These are phyloP conservation scores for Vaccinium darrowii DNA, from an alignment of 148 eudicot genomes.

Conservation along the genomic window DNA sequence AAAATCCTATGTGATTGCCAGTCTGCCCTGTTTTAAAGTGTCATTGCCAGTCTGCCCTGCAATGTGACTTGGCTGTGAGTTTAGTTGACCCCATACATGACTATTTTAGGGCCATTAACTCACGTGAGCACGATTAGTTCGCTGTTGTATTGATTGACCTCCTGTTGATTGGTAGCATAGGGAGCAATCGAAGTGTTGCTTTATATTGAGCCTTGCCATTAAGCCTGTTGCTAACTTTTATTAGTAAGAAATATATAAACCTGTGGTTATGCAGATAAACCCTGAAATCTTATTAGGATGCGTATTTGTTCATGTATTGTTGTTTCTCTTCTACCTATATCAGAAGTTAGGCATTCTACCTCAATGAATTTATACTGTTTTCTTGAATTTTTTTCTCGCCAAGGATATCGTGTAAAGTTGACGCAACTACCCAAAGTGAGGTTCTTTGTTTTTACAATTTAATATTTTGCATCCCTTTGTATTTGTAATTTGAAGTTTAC, in stretches of 20 bases:
- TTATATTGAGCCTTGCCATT: background rate
- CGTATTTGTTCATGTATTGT: background rate
- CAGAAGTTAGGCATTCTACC: background rate
- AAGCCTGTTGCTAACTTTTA: background rate
- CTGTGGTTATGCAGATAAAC: background rate
- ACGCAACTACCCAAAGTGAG: conserved; percentile 53
- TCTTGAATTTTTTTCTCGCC: conserved; percentile 27
- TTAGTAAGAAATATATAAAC: background rate
- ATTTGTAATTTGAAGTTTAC: background rate
- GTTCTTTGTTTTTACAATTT: background rate
- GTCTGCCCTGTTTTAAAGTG: too few species aligned
- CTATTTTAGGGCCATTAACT: too few species aligned
- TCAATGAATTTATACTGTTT: background rate
- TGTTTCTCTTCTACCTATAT: background rate
- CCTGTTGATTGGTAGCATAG: background rate
- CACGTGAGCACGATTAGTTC: background rate
- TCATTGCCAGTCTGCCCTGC: too few species aligned
- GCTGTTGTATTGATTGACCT: background rate
- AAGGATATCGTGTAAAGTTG: conserved; percentile 51
- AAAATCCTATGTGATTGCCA: too few species aligned
- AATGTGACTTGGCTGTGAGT: too few species aligned
- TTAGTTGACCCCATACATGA: too few species aligned
- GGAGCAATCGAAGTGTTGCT: background rate
- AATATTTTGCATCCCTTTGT: background rate
- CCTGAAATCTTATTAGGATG: background rate